Evolutionary conservation across 2,329 filamentous ascomycete species (phyloP).

Genomic region (Trichoderma sp.): DNA sequence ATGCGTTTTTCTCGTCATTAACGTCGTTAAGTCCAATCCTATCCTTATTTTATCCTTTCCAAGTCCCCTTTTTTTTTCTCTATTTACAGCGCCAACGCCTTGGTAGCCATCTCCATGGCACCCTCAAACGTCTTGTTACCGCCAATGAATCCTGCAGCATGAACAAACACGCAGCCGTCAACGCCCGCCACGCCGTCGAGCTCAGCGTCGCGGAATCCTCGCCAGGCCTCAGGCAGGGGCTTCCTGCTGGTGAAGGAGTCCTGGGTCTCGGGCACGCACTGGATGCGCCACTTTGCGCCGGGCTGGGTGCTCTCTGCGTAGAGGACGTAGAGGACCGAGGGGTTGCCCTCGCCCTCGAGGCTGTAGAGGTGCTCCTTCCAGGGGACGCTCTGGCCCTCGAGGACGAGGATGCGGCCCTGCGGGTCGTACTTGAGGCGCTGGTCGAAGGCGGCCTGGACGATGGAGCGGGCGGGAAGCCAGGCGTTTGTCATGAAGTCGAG

Average conservation of each 20-base stretch:
- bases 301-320: constrained; percentile 80
- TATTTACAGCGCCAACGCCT: constrained; percentile 54
- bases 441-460: constrained; percentile 74
- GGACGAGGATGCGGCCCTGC: constrained; percentile 75
- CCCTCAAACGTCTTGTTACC: constrained; percentile 92
- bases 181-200: constrained; percentile 70
- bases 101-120: constrained; percentile 78
- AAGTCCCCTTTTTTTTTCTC: neutral
- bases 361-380: constrained; percentile 97
- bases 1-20: neutral
- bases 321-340: constrained; percentile 74
- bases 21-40: neutral
- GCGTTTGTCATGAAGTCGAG: constrained; percentile 70
- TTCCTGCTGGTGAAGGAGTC: constrained; percentile 91
- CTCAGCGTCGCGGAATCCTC: constrained; percentile 83
- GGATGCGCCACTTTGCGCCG: constrained; percentile 86
- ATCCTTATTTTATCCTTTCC: neutral
- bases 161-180: constrained; percentile 82
- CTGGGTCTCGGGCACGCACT: constrained; percentile 80
- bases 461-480: constrained; percentile 84
- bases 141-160: constrained; percentile 93
- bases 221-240: constrained; percentile 86
- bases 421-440: constrained; percentile 66
- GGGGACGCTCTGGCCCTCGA: constrained; percentile 74
- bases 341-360: constrained; percentile 61